These are phyloP conservation scores for Apiotrichum laibachii DNA, from an alignment of 1,284 basidiomycete genomes.

Conservation along the genomic window DNA sequence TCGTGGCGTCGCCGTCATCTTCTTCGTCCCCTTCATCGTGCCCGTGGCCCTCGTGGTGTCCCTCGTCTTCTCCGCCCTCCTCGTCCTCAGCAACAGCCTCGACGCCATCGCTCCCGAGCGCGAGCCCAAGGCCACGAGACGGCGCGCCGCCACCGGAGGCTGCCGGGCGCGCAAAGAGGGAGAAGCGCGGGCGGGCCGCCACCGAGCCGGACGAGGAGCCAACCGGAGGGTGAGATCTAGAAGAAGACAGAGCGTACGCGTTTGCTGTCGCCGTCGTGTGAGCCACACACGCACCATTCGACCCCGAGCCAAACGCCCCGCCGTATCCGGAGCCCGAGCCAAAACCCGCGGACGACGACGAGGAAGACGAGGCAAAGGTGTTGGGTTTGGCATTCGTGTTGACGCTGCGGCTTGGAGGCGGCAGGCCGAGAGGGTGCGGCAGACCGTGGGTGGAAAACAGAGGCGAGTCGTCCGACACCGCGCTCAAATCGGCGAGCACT, in stretches of 20 bases:
- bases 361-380: too few species aligned
- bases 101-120: too few species aligned
- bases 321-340: not conserved
- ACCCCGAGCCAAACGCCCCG: not conserved
- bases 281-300: not conserved
- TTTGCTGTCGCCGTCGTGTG: too few species aligned
- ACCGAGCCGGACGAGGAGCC: not conserved
- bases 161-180: constrained; percentile 16
- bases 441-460: too few species aligned
- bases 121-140: too few species aligned
- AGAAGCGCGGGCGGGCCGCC: constrained; percentile 15
- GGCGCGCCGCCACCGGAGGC: too few species aligned
- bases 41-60: constrained; percentile 8
- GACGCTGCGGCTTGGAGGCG: too few species aligned
- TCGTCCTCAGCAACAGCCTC: not conserved
- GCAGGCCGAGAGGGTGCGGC: too few species aligned
- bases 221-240: too few species aligned
- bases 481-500: not conserved
- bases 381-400: too few species aligned
- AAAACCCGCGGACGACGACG: not conserved
- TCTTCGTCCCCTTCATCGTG: constrained; percentile 10
- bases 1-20: constrained; percentile 17
- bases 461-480: too few species aligned
- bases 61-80: not conserved
- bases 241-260: too few species aligned